A percentile compares a stretch with the other conserved stretches of the same genome.
Conservation (phyloP, 768 basidiomycete genomes). For the Boletus reticulatus region DNA sequence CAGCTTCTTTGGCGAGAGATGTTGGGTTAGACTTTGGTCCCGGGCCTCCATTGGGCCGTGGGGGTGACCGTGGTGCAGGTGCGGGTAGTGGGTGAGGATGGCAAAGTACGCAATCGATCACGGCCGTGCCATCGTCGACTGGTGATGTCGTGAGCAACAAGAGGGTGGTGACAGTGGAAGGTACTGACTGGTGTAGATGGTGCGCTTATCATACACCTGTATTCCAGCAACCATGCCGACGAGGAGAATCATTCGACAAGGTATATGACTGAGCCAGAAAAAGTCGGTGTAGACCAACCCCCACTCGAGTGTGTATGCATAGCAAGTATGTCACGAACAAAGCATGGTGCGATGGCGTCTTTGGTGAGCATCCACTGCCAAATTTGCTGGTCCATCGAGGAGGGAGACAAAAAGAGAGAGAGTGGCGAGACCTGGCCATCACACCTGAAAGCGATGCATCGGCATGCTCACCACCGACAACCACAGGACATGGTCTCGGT, state of each 20-base stretch:
- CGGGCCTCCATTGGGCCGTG: slow-evolving; percentile 3
- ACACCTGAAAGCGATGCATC: too few species aligned
- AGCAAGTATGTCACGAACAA: slow-evolving; percentile 47
- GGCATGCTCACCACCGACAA: too few species aligned
- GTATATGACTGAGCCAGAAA: slow-evolving; percentile 69
- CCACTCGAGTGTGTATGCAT: slow-evolving; percentile 39
- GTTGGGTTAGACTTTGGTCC: slow-evolving; percentile 2
- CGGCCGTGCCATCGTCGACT: slow-evolving; percentile 80
- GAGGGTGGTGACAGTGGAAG: neutral
- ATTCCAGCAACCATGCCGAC: slow-evolving; percentile 67
- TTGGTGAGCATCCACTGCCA: slow-evolving; percentile 56
- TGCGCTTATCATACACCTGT: slow-evolving; percentile 54
- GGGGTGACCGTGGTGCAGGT: slow-evolving; percentile 4
- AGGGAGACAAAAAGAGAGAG: neutral
- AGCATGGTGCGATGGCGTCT: slow-evolving; percentile 55
- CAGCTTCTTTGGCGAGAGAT: slow-evolving; percentile 16
- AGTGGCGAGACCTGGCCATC: too few species aligned
- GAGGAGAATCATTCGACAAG: slow-evolving; percentile 61
- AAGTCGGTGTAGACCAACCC: slow-evolving; percentile 46
- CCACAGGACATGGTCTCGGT: too few species aligned
- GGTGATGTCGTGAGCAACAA: neutral
- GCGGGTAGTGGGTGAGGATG: slow-evolving; percentile 31
- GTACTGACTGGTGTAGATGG: slow-evolving; percentile 53
- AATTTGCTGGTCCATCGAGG: slow-evolving; percentile 20
- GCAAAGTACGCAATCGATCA: slow-evolving; percentile 63